Conservation (phyloP, 1,284 basidiomycete species). For the Abortiporus biennis region DNA sequence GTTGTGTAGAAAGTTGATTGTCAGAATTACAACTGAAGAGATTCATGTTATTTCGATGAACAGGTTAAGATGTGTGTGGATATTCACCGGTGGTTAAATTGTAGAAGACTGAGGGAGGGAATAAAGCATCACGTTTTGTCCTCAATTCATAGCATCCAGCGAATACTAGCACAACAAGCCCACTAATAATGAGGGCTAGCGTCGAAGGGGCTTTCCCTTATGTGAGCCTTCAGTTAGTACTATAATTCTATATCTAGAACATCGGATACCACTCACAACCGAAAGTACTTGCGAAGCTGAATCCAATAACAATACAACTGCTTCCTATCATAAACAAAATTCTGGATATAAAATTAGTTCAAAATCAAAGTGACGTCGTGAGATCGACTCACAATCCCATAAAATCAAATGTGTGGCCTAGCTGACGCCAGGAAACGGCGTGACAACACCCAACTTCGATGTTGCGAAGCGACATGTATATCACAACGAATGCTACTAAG, state of each 20-base stretch:
- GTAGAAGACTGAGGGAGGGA: constrained; percentile 58
- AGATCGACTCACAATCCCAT: constrained; percentile 56
- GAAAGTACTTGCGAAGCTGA: constrained; percentile 60
- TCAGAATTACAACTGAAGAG: constrained; percentile 51
- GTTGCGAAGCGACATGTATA: constrained; percentile 50
- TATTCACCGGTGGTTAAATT: constrained; percentile 51
- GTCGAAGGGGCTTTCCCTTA: constrained; percentile 45
- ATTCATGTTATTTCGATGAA: constrained; percentile 17
- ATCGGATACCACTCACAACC: constrained; percentile 49
- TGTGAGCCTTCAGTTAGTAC: constrained; percentile 42
- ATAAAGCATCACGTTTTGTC: constrained; percentile 63
- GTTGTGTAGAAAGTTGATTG: constrained; percentile 72
- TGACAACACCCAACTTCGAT: constrained; percentile 40
- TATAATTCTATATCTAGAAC: neutral
- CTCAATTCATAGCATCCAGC: constrained; percentile 61
- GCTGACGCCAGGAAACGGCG: constrained; percentile 47
- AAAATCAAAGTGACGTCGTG: neutral
- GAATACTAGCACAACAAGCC: constrained; percentile 43
- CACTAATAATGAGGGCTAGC: constrained; percentile 50
- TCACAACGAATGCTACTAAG: constrained; percentile 47
- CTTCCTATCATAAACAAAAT: constrained; percentile 71
- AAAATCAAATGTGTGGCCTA: constrained; percentile 63
- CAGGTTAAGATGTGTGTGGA: constrained; percentile 8
- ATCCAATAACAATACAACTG: constrained; percentile 65
- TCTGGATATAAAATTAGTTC: constrained; percentile 34